Evolutionary conservation across 306 rosid species (phyloP).

Genomic region (Lathyrus sativus): DNA sequence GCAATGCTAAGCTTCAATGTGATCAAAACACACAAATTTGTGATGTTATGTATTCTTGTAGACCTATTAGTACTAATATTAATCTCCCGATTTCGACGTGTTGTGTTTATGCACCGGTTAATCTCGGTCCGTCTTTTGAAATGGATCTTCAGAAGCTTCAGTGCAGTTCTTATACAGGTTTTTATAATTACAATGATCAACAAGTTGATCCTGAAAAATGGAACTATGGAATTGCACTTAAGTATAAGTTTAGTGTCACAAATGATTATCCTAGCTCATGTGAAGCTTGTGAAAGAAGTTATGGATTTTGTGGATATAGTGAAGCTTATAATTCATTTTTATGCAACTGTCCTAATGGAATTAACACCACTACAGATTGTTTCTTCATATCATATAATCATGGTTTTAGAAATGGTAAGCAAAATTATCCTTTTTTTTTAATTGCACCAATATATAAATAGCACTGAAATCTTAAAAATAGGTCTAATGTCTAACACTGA

Average conservation of each 20-base stretch:
- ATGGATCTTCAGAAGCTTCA: conserved; percentile 83
- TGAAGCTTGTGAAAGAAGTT: conserved; percentile 62
- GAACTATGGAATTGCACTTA: conserved; percentile 82
- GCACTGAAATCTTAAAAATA: no score
- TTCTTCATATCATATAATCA: conserved; percentile 52
- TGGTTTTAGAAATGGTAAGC: conserved; percentile 58
- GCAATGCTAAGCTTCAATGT: conserved; percentile 55
- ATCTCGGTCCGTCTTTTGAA: conserved; percentile 77
- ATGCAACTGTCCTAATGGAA: conserved; percentile 79
- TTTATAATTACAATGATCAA: conserved; percentile 71
- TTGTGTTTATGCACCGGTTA: conserved; percentile 80
- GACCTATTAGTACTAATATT: conserved; percentile 55
- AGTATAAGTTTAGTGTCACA: conserved; percentile 71
- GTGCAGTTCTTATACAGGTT: conserved; percentile 76
- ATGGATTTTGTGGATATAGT: conserved; percentile 65
- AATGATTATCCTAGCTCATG: conserved; percentile 76
- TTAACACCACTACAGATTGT: conserved; percentile 67
- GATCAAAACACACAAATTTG: conserved; percentile 70
- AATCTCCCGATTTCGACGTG: conserved; percentile 70
- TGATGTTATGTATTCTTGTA: conserved; percentile 62
- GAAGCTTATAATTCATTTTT: conserved; percentile 54
- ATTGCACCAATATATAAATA: no score
- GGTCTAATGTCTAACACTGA: no score
- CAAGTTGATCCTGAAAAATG: conserved; percentile 71
- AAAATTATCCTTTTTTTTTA: background rate